Conservation (phyloP, 1,139 yeast species). For the Scheffersomyces cryptocercus region DNA sequence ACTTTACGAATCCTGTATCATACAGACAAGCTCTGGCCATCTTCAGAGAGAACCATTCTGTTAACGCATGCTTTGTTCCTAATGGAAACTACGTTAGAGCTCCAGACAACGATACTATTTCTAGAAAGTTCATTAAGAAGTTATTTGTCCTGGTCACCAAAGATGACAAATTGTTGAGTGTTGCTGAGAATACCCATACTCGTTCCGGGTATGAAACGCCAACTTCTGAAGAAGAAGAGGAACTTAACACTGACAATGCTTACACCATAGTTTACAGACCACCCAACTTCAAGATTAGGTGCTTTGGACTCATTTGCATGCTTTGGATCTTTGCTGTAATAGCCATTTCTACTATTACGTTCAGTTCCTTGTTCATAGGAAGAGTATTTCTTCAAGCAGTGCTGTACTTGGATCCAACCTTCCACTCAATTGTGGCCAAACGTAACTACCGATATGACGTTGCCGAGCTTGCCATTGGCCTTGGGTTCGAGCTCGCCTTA, state of each 20-base stretch:
- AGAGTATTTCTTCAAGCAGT: constrained; percentile 30
- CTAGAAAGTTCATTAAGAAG: constrained; percentile 61
- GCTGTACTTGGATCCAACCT: neutral
- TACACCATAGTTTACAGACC: constrained; percentile 87
- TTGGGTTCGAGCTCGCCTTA: constrained; percentile 15
- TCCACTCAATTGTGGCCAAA: neutral
- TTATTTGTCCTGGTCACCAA: constrained; percentile 83
- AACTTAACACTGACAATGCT: constrained; percentile 47
- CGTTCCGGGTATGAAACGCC: constrained; percentile 7
- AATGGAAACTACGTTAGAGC: constrained; percentile 85
- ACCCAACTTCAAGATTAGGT: constrained; percentile 65
- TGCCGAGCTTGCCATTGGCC: constrained; percentile 24
- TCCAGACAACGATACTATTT: constrained; percentile 77
- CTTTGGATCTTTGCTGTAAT: constrained; percentile 73
- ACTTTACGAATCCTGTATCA: constrained; percentile 60
- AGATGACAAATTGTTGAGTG: constrained; percentile 63
- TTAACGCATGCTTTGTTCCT: constrained; percentile 61
- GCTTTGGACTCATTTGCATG: constrained; percentile 54
- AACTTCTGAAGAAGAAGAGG: constrained; percentile 34
- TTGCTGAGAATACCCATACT: constrained; percentile 2
- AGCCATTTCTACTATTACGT: constrained; percentile 36
- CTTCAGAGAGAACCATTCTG: constrained; percentile 41
- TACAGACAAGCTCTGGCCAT: constrained; percentile 43
- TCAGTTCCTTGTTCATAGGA: constrained; percentile 42
- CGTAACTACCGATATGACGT: constrained; percentile 13